phyloP scores from a whole-genome alignment of 1,139 yeast species.

The Waltiozyma solani region DNA sequence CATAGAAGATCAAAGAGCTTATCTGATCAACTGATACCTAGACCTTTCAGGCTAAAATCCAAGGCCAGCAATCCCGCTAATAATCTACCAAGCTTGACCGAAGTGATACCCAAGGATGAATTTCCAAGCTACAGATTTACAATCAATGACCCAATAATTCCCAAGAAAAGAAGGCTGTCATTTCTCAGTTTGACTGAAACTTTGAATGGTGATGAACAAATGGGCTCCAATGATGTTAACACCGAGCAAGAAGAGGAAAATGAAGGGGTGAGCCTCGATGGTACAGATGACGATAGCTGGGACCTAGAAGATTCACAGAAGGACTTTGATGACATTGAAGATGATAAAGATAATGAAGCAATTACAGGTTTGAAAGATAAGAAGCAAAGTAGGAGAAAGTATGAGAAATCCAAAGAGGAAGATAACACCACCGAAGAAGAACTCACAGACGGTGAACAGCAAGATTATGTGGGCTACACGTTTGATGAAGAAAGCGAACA shows the following conservation, averaged over 20 bases:
- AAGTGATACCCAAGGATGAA: neutral
- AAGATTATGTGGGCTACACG: too few relatives aligned
- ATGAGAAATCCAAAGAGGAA: neutral
- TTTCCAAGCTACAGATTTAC: neutral
- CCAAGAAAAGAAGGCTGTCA: too few relatives aligned
- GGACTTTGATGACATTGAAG: neutral
- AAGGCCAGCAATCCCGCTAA: neutral
- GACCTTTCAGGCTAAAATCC: neutral
- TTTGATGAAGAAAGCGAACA: neutral
- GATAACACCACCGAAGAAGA: too few relatives aligned
- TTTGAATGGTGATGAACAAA: neutral
- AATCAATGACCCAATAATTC: neutral
- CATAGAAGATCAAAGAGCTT: neutral
- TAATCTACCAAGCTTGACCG: neutral
- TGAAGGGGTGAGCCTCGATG: neutral
- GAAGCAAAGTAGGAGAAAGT: neutral
- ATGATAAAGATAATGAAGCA: neutral
- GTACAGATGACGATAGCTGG: neutral
- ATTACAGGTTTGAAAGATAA: neutral
- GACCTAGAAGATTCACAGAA: neutral
- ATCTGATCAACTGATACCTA: neutral
- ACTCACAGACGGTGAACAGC: neutral
- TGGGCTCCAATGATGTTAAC: neutral
- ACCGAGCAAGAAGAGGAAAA: neutral
- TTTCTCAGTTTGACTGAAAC: too few relatives aligned